Base-by-base conservation (phyloP, 352 stramenopile species). In the Phytophthora rubi region DNA sequence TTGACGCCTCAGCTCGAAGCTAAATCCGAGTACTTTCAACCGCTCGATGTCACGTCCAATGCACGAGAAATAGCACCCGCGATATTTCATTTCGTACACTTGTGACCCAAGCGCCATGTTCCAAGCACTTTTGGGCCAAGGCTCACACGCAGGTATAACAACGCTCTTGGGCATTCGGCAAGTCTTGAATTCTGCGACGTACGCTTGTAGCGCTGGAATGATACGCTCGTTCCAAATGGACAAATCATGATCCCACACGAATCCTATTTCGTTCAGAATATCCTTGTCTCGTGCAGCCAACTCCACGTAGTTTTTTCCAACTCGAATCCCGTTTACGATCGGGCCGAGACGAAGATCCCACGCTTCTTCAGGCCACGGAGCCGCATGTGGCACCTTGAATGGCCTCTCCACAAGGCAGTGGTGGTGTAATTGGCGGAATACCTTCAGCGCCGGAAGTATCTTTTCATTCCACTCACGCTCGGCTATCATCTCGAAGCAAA, bases 21-120 rank as follows among this genome's bases (percentile, higher is more conserved):
- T 33, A 82, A 83, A 18, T 71, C 70, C 52, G 88, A 86, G 0
- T 3, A 28, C 42, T 6, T 42, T 28, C 26, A 62, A n/a, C 5
- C 28, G 39, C 0, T 55, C 56, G n/a, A 44, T 10, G 8, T 55
- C 57, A 9, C 57, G 35, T 4, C 81, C 85, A 7, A 90, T 45
- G 10, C 42, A 63, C 0, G 77, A 55, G 9, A 92, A 76, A 30
- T 80, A 76, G 4, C 42, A 30, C 16, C 59, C 44, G 10, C 59
- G 77, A 7, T 9, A 15, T 68, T 64, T 68, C 84, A 83, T 54
- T 45, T n/a, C 21, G 6, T 15, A 15, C 6, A 58, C 52, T 16
- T 12, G 16, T 28, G 2, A 28, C 8, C 79, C 79, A 6, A 86
- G 68, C 1, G 64, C 44, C 21, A 77, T 53, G 1, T 67, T 71